Evolutionary conservation across 1,284 basidiomycete genomes (phyloP), one percentile per base, ranked within the genome.

Genomic region (Marasmius oreades): DNA sequence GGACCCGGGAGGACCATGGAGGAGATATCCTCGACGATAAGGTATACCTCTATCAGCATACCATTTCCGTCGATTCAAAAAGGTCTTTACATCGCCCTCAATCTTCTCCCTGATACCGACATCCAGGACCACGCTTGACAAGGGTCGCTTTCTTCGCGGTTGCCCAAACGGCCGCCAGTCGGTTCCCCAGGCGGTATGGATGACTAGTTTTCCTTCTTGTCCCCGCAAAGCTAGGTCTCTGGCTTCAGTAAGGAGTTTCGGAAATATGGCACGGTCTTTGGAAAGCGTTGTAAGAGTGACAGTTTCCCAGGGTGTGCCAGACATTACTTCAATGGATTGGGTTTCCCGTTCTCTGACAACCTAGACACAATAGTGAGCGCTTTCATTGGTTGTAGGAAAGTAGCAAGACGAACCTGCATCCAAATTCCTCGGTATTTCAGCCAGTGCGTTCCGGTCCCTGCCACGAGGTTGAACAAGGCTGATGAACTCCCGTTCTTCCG

Each of bases 31-130:
- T 63, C 97, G 82, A 24, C 97, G 86, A 69, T 99, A 99, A 0
- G 97, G 97, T 57, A 99, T 98, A 24, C 95, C 95, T 80, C 97
- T 80, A 67, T 98, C 93, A 28, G 93, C 92, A 71, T 99, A 99
- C 97, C 97, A 99, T 64, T 89, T 83, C 45, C 90, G 84, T 54
- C 97, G 77, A 5, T 78, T 77, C 61, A 99, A 76, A 72, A 99
- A 99, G 2, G 88, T 81, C 60, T 82, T 81, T 31, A 98, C 75
- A 67, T 99, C 97, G 2, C 73, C 67, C 63, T 91, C 86, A 22
- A 99, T 85, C 57, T 80, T 81, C 71, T 96, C 90, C 14, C 86
- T 83, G 16, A 94, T 79, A 3, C 89, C 95, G 22, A 86, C 73
- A 37, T 85, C 87, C 2, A 99, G 78, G 1, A 99, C 92, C n/a